Evolutionary conservation across 2,329 filamentous ascomycete species (phyloP).

Genomic region (Ophiocordyceps polyrhachis-furcata): DNA sequence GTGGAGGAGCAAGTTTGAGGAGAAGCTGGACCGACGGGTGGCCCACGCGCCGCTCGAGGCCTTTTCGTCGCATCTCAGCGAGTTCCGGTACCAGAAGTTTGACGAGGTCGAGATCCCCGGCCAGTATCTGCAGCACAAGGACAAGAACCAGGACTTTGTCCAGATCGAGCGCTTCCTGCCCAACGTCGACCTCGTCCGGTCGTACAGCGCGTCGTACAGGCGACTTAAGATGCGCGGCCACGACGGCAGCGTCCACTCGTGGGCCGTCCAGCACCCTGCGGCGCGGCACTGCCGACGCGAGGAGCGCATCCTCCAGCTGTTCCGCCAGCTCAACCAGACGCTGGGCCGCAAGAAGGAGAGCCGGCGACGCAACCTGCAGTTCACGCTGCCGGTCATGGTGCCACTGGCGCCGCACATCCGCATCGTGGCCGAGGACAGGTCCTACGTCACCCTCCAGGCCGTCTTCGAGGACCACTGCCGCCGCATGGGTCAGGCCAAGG

Average conservation of each 20-base stretch:
- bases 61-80: constrained; percentile 80
- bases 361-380: constrained; percentile 80
- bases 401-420: constrained; percentile 87
- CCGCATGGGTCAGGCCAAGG: constrained; percentile 71
- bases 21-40: constrained; percentile 77
- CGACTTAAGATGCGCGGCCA: constrained; percentile 91
- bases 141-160: constrained; percentile 98
- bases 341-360: constrained; percentile 88
- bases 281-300: constrained; percentile 83
- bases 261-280: constrained; percentile 90
- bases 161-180: constrained; percentile 94
- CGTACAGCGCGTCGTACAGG: constrained; percentile 78
- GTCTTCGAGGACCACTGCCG: constrained; percentile 95
- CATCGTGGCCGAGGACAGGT: constrained; percentile 87
- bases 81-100: constrained; percentile 95
- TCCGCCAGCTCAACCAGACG: constrained; percentile 91
- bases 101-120: constrained; percentile 97
- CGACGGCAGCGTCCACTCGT: constrained; percentile 91
- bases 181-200: constrained; percentile 80
- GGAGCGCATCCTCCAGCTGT: constrained; percentile 86
- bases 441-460: constrained; percentile 83
- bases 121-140: constrained; percentile 91
- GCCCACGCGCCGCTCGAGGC: constrained; percentile 59
- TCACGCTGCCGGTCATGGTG: constrained; percentile 89
- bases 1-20: constrained; percentile 96